Conservation (phyloP, 805 yeast species). For the Yueomyces sinensis region DNA sequence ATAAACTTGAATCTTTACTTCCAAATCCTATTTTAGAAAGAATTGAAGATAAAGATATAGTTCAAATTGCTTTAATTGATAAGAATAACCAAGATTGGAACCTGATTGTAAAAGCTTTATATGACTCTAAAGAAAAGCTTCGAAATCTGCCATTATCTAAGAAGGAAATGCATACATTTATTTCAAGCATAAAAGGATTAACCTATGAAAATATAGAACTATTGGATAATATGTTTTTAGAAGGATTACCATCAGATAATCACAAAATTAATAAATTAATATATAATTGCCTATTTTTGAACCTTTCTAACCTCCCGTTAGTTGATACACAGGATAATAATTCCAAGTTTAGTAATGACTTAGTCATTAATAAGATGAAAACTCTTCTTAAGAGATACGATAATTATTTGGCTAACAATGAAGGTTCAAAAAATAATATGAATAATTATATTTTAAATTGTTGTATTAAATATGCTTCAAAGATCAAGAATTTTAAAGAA, state of each 20-base stretch:
- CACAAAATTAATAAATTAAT: constrained; percentile 6
- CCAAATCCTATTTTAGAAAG: constrained; percentile 10
- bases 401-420: constrained; percentile 1
- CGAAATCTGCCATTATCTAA: constrained; percentile 2
- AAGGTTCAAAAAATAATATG: constrained; percentile 2
- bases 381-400: constrained; percentile 12
- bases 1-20: no score
- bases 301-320: constrained; percentile 6
- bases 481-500: constrained; percentile 7
- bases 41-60: constrained; percentile 13
- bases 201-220: constrained; percentile 14
- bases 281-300: constrained; percentile 16
- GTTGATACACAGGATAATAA: not conserved
- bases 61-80: constrained; percentile 12
- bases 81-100: constrained; percentile 17
- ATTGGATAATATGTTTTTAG: constrained; percentile 17
- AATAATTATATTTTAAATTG: constrained; percentile 12
- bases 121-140: constrained; percentile 6
- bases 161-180: no score
- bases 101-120: constrained; percentile 11
- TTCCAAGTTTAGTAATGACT: constrained; percentile 1
- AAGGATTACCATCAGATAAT: constrained; percentile 5
- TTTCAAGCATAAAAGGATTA: constrained; percentile 5
- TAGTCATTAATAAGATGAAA: constrained; percentile 10
- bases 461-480: constrained; percentile 15